A percentile compares a stretch with the other conserved stretches of the same genome.
Evolutionary conservation across 768 basidiomycete species (phyloP).

Genomic region (Termitomyces sp.): DNA sequence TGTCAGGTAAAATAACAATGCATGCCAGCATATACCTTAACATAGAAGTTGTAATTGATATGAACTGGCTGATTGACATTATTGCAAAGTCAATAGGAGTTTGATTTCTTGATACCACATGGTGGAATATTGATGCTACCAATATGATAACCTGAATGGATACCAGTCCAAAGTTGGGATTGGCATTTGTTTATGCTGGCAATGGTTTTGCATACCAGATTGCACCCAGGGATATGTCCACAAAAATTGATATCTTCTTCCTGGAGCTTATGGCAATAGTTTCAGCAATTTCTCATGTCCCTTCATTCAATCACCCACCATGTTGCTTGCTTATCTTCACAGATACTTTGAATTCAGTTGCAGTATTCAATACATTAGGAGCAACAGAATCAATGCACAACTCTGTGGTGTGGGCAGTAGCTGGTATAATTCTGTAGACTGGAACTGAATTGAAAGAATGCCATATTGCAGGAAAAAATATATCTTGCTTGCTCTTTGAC

Average conservation of each 20-base stretch:
- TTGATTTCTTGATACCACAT: accelerated
- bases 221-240: accelerated
- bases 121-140: not conserved
- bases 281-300: not conserved
- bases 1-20: not conserved
- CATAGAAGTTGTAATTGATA: not conserved
- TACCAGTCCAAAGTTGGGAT: not conserved
- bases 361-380: too few species aligned
- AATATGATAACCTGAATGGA: not conserved
- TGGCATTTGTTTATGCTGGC: not conserved
- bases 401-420: too few species aligned
- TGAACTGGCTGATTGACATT: not conserved
- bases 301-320: too few species aligned
- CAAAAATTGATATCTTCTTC: not conserved
- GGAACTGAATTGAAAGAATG: too few species aligned
- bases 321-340: too few species aligned
- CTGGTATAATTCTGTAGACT: too few species aligned
- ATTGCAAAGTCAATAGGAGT: not conserved
- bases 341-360: too few species aligned
- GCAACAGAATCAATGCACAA: too few species aligned
- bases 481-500: too few species aligned
- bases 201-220: not conserved
- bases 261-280: not conserved
- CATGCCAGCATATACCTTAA: not conserved
- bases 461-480: too few species aligned